A percentile compares a stretch with the other conserved stretches of the same genome.
Evolutionary conservation across 202 grass and related monocot genomes (phyloP).

Genomic region (Bolboschoenoplectus hybrid): DNA sequence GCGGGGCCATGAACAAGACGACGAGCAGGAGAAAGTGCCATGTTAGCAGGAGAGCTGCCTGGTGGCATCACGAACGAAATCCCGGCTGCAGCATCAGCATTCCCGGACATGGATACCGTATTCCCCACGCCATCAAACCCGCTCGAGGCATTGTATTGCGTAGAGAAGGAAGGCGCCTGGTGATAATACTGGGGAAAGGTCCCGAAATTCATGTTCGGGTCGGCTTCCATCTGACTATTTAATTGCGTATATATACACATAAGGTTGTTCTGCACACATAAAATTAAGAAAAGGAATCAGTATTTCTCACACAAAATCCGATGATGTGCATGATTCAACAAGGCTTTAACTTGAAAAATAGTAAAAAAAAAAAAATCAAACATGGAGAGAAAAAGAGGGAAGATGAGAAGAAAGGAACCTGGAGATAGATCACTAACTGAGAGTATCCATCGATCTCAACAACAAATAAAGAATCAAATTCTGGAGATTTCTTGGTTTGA

Average conservation of each 20-base stretch:
- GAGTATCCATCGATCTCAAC: slow-evolving; percentile 7
- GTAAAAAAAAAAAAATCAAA: background rate
- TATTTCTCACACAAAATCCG: background rate
- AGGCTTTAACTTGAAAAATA: slow-evolving; percentile 7
- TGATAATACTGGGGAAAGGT: slow-evolving; percentile 58
- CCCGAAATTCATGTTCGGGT: slow-evolving; percentile 68
- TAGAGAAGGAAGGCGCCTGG: slow-evolving; percentile 69
- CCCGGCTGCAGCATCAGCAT: slow-evolving; percentile 1
- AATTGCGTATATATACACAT: background rate
- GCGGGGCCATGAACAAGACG: slow-evolving; percentile 69
- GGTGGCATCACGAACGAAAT: slow-evolving; percentile 50
- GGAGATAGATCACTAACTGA: slow-evolving; percentile 21
- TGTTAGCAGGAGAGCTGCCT: slow-evolving; percentile 42
- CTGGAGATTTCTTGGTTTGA: slow-evolving; percentile 19
- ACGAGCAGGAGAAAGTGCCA: slow-evolving; percentile 43
- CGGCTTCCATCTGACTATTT: slow-evolving; percentile 58
- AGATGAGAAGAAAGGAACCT: slow-evolving; percentile 12
- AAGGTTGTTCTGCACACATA: background rate
- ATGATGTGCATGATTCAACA: background rate
- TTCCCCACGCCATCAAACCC: slow-evolving; percentile 44
- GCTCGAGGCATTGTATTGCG: slow-evolving; percentile 42
- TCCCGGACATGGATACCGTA: slow-evolving; percentile 37
- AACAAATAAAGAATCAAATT: slow-evolving; percentile 26
- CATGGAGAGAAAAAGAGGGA: background rate
- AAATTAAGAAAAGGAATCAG: slow-evolving; percentile 31